Evolutionary conservation across 495 filamentous ascomycete genomes (phyloP), one percentile per base, ranked within the genome.

Genomic region (Tuber umbilicatum): DNA sequence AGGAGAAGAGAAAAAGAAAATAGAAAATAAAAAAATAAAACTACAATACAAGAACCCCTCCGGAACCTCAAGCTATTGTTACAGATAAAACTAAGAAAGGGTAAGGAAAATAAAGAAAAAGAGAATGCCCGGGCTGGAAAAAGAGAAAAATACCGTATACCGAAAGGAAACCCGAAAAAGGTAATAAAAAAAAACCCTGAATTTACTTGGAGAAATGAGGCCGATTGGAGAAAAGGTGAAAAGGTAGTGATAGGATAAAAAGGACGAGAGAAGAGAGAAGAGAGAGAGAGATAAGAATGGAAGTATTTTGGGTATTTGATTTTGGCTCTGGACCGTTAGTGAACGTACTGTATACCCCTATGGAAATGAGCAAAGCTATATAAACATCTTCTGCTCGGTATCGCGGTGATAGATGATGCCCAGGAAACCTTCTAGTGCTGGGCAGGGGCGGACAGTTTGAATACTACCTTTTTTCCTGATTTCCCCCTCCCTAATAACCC

Each of bases 301-400:
- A 78, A 43, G 70, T 60, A 69, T 43, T 55, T 78, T 68, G 41
- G 75, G 78, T 64, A 55, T 67, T 64, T 50, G 38, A 27, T 50
- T 31, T 43, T 55, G 69, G 50, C 41, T 55, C 16, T 42, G 69
- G 70, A 70, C 38, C 43, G 67, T 27, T 67, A 45, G 75, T 73
- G 73, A 77, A 73, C 47, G 50, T 60, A 60, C 37, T 78, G 80
- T 76, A 70, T 70, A 80, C 71, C 71, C 42, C 76, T 69, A 37
- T 41, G 70, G 55, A 55, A 73, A 37, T 37, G n/a, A 50, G 70
- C 35, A 76, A 71, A 43, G 73, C 69, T 42, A 68, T 42, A 68
- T 60, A 69, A 55, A 41, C 14, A 35, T 17, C 19, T 64, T 31
- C 55, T 17, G 27, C 27, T 35, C 14, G 55, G 16, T 4, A 17